Percentiles rank a stretch among this genome's conserved stretches.
Evolutionary conservation across 2,329 filamentous ascomycete genomes (phyloP).

Genomic region (Aspergillus sp.): DNA sequence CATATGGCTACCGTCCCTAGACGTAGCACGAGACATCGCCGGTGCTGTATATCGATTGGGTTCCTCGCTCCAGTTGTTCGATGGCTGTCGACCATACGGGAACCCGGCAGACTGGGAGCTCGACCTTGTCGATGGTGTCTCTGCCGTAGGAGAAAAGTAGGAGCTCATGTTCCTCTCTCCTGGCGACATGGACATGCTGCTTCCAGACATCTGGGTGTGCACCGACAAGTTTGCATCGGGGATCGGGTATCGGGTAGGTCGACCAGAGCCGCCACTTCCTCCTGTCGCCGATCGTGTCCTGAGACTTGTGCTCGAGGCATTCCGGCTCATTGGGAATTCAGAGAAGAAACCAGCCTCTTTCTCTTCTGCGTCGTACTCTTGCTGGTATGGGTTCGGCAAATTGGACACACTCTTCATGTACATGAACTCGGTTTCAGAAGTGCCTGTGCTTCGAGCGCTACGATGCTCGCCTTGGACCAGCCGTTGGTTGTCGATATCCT

Average conservation of each 20-base stretch:
- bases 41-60: slow-evolving; percentile 82
- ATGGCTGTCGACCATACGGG: slow-evolving; percentile 69
- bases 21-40: slow-evolving; percentile 73
- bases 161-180: slow-evolving; percentile 62
- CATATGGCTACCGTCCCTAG: slow-evolving; percentile 62
- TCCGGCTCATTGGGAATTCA: slow-evolving; percentile 54
- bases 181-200: slow-evolving; percentile 54
- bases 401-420: slow-evolving; percentile 65
- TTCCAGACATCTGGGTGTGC: slow-evolving; percentile 52
- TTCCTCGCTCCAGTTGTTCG: slow-evolving; percentile 63
- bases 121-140: slow-evolving; percentile 54
- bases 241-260: slow-evolving; percentile 65
- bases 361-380: slow-evolving; percentile 52
- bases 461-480: slow-evolving; percentile 48
- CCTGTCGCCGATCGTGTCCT: slow-evolving; percentile 69
- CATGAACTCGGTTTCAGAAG: slow-evolving; percentile 65
- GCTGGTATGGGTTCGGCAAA: slow-evolving; percentile 75
- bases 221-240: slow-evolving; percentile 60
- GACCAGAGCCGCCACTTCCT: slow-evolving; percentile 47
- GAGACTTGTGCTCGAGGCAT: slow-evolving; percentile 67
- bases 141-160: slow-evolving; percentile 84
- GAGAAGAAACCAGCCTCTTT: slow-evolving; percentile 35
- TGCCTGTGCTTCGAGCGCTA: slow-evolving; percentile 43
- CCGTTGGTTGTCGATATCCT: slow-evolving; percentile 69
- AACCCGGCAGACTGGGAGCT: slow-evolving; percentile 59